A percentile compares a stretch with the other conserved stretches of the same genome.
phyloP scores from a whole-genome alignment of 305 asterid genomes.

The Striga hermonthica region DNA sequence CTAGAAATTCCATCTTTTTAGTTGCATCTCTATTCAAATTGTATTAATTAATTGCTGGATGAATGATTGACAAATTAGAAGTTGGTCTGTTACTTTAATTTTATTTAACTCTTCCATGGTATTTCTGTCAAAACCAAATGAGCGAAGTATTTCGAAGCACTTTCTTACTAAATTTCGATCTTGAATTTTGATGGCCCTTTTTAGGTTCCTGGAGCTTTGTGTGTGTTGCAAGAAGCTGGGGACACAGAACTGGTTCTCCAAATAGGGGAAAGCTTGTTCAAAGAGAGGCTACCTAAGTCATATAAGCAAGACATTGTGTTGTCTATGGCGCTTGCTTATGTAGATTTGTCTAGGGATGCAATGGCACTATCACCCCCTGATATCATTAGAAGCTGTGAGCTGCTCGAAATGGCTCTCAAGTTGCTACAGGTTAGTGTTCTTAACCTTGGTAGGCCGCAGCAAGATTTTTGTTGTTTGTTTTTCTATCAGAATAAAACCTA shows the following conservation, averaged over 20 bases:
- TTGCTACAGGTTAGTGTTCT: conserved; percentile 62
- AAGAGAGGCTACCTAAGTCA: conserved; percentile 83
- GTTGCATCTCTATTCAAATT: neutral
- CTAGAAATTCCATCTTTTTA: neutral
- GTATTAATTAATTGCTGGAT: neutral
- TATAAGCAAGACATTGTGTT: conserved; percentile 92
- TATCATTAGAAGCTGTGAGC: conserved; percentile 76
- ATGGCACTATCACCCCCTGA: conserved; percentile 88
- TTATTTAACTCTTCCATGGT: neutral
- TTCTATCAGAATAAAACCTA: neutral
- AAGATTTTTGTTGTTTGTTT: conserved; percentile 15
- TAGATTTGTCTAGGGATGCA: conserved; percentile 88
- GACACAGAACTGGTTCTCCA: conserved; percentile 82
- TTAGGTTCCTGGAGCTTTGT: conserved; percentile 89
- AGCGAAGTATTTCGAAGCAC: neutral
- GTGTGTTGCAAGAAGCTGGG: conserved; percentile 93
- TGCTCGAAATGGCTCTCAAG: conserved; percentile 88
- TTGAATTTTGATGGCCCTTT: conserved; percentile 24
- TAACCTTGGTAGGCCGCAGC: conserved; percentile 15
- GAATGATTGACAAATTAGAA: conserved; percentile 1
- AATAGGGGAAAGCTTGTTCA: conserved; percentile 79
- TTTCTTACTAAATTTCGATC: neutral
- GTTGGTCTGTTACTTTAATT: neutral
- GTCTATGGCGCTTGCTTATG: conserved; percentile 91
- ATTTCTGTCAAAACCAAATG: neutral